A percentile compares a stretch with the other conserved stretches of the same genome.
Conservation (phyloP, 2,329 filamentous ascomycete genomes). For the Cordyceps javanica region DNA sequence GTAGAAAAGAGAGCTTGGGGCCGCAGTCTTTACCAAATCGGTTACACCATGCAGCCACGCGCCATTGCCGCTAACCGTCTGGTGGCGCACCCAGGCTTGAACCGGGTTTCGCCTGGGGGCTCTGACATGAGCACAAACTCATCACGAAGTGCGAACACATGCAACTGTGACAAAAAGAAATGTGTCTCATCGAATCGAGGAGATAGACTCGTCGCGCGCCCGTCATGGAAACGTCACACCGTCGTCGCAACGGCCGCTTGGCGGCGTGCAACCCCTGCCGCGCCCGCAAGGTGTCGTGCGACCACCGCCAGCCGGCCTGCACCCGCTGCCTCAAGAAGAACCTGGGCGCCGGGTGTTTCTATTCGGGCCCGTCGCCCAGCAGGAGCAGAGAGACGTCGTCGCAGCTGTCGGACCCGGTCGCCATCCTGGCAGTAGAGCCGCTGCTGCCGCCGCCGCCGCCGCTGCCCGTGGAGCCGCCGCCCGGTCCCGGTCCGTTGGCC, state of each 20-base stretch:
- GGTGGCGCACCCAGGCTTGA: neutral
- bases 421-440: neutral
- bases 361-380: slow-evolving; percentile 13
- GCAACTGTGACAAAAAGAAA: too few relatives aligned
- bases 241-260: slow-evolving; percentile 21
- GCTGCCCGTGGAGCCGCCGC: too few relatives aligned
- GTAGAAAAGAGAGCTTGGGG: too few relatives aligned
- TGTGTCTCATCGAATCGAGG: neutral
- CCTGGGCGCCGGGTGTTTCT: slow-evolving; percentile 27
- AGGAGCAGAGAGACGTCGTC: neutral
- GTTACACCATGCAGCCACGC: neutral
- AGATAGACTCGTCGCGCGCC: neutral
- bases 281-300: slow-evolving; percentile 35
- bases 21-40: too few relatives aligned
- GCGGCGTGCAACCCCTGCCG: slow-evolving; percentile 29
- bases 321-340: slow-evolving; percentile 30
- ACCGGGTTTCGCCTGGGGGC: neutral
- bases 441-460: neutral
- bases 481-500: neutral
- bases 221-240: slow-evolving; percentile 14
- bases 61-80: neutral
- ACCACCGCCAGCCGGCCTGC: slow-evolving; percentile 32
- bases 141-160: neutral
- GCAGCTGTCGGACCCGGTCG: neutral
- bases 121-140: neutral